Evolutionary conservation across 2,329 filamentous ascomycete genomes (phyloP).

Genomic region (Ceratocystis diversiconidia): DNA sequence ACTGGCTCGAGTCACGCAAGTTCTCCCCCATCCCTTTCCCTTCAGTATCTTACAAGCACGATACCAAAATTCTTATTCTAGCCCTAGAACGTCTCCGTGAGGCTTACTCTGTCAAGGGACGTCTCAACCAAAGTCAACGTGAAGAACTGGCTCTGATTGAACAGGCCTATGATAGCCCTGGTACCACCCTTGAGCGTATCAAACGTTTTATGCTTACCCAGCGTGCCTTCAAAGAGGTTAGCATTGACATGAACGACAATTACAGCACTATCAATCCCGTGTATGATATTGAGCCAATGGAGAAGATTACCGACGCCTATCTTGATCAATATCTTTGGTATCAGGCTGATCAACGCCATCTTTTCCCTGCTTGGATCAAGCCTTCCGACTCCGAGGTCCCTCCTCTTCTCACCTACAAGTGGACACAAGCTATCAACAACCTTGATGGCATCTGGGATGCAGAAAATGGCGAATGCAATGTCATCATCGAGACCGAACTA

Average conservation of each 20-base stretch:
- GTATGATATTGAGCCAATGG: constrained; percentile 96
- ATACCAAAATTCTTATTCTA: constrained; percentile 95
- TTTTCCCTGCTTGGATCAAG: constrained; percentile 98
- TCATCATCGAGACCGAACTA: constrained; percentile 94
- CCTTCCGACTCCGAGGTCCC: constrained; percentile 96
- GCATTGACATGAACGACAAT: constrained; percentile 99
- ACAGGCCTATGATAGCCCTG: constrained; percentile 94
- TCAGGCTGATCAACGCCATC: constrained; percentile 88
- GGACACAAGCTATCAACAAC: constrained; percentile 99
- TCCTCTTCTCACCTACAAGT: constrained; percentile 89
- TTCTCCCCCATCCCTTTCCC: constrained; percentile 98
- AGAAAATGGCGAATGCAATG: constrained; percentile 88
- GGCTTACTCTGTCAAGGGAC: constrained; percentile 93
- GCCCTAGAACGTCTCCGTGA: constrained; percentile 86
- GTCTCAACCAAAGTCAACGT: constrained; percentile 91
- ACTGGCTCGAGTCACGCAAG: constrained; percentile 96
- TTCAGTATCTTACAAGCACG: constrained; percentile 97
- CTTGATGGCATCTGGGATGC: constrained; percentile 89
- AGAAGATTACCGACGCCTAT: constrained; percentile 98
- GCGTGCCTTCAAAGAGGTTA: constrained; percentile 96
- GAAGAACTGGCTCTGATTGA: constrained; percentile 95
- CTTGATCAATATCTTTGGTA: constrained; percentile 99
- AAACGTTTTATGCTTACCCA: constrained; percentile 96
- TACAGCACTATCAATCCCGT: constrained; percentile 98
- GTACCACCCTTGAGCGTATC: constrained; percentile 87